phyloP scores from a whole-genome alignment of 352 stramenopile genomes.

The Pythium utonaiense region DNA sequence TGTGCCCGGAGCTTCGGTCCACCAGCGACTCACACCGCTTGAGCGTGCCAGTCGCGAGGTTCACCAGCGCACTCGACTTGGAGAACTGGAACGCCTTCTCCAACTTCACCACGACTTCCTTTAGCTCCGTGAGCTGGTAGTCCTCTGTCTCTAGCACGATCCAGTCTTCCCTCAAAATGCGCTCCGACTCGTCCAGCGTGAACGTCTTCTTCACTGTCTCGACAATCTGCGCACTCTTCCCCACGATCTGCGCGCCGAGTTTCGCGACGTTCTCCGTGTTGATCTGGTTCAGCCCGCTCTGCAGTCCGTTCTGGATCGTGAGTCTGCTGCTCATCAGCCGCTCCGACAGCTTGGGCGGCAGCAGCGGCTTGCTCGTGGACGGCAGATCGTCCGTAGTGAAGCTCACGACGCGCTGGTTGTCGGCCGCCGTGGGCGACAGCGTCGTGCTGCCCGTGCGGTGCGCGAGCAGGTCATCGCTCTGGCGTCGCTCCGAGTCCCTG shows the following conservation, averaged over 20 bases:
- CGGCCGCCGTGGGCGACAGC: slow-evolving; percentile 35
- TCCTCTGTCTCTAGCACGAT: slow-evolving; percentile 80
- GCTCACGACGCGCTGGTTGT: slow-evolving; percentile 38
- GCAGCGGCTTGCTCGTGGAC: slow-evolving; percentile 41
- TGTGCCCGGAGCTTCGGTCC: slow-evolving; percentile 61
- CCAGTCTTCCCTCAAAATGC: slow-evolving; percentile 65
- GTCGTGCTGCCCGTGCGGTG: slow-evolving; percentile 34
- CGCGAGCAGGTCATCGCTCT: slow-evolving; percentile 22
- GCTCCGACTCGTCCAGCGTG: slow-evolving; percentile 68
- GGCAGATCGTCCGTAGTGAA: slow-evolving; percentile 81
- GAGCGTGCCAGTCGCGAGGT: slow-evolving; percentile 66
- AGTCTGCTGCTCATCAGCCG: slow-evolving; percentile 28
- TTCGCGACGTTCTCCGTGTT: slow-evolving; percentile 52
- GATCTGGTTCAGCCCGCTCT: slow-evolving; percentile 30
- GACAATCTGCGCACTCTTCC: slow-evolving; percentile 35
- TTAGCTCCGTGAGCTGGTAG: slow-evolving; percentile 56
- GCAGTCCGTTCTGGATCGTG: slow-evolving; percentile 53
- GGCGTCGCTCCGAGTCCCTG: slow-evolving; percentile 10
- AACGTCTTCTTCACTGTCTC: slow-evolving; percentile 69
- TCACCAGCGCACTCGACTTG: slow-evolving; percentile 64
- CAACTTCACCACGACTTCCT: slow-evolving; percentile 56
- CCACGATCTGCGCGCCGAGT: slow-evolving; percentile 20
- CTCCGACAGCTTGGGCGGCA: slow-evolving; percentile 29
- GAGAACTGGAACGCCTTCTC: slow-evolving; percentile 84
- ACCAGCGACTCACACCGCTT: slow-evolving; percentile 65